phyloP scores from a whole-genome alignment of 2,329 filamentous ascomycete genomes.

The Amauroascus niger region DNA sequence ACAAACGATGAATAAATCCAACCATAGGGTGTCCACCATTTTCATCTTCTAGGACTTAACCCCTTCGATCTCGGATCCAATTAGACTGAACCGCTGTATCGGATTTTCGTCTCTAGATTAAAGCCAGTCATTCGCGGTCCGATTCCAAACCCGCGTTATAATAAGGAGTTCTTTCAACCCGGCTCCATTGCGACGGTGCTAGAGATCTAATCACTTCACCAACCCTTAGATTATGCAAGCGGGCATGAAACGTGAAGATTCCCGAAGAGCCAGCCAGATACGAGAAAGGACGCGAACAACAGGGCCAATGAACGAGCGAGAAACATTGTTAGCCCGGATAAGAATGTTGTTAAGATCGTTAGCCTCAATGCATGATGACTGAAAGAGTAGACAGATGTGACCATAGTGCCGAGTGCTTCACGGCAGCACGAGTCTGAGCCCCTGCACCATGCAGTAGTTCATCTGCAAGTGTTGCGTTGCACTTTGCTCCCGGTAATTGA shows the following conservation, averaged over 20 bases:
- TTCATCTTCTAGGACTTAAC: not conserved
- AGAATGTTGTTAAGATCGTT: slow-evolving; percentile 8
- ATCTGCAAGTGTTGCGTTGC: slow-evolving; percentile 9
- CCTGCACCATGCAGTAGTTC: slow-evolving; percentile 6
- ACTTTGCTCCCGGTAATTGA: slow-evolving; percentile 5
- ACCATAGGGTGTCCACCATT: not conserved
- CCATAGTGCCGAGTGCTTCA: not conserved
- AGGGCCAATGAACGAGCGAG: slow-evolving; percentile 1
- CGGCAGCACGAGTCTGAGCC: slow-evolving; percentile 6
- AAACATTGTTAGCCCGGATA: slow-evolving; percentile 2
- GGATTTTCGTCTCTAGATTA: not conserved
- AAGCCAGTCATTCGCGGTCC: not conserved
- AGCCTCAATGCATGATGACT: slow-evolving; percentile 11
- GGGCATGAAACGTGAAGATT: not conserved
- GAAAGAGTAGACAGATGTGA: slow-evolving; percentile 8
- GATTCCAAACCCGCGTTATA: not conserved
- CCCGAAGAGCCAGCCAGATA: not conserved
- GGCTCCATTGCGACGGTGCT: not conserved
- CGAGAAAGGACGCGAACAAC: not conserved
- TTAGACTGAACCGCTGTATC: slow-evolving; percentile 4
- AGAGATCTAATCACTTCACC: not conserved
- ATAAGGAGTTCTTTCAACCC: not conserved
- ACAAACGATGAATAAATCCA: not conserved
- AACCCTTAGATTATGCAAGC: not conserved
- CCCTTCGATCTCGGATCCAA: not conserved